Conservation (phyloP, 208 protist genomes). For the Lotmaria passim region DNA sequence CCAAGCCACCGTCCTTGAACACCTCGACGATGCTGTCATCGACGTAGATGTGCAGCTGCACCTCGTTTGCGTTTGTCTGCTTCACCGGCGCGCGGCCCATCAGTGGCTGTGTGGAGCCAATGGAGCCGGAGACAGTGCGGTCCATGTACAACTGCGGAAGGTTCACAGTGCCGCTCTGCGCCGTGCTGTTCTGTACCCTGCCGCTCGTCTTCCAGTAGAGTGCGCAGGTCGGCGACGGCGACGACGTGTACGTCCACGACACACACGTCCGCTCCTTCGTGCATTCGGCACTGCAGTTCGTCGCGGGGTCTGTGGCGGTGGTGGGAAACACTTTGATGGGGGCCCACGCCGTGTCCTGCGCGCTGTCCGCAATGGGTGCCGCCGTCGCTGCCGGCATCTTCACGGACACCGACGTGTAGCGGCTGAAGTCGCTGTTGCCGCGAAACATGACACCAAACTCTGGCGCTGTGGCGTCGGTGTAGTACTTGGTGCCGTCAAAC, state of each 20-base stretch:
- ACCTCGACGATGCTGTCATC: constrained; percentile 52
- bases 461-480: constrained; percentile 29
- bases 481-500: constrained; percentile 31
- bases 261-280: constrained; percentile 36
- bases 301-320: not conserved
- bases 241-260: constrained; percentile 43
- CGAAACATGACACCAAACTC: constrained; percentile 48
- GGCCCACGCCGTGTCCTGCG: constrained; percentile 25
- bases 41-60: constrained; percentile 42
- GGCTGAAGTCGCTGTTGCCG: constrained; percentile 20
- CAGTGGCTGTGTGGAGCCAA: constrained; percentile 31
- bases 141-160: constrained; percentile 39
- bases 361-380: constrained; percentile 14
- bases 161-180: constrained; percentile 41
- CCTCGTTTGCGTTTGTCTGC: constrained; percentile 25
- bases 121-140: constrained; percentile 38
- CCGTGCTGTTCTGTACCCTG: constrained; percentile 4
- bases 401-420: constrained; percentile 40
- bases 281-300: constrained; percentile 47
- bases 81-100: constrained; percentile 43
- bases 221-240: constrained; percentile 21
- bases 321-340: constrained; percentile 38
- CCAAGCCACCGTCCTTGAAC: constrained; percentile 50
- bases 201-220: constrained; percentile 46
- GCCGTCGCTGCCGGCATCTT: constrained; percentile 38